Percentiles rank a stretch among this genome's conserved stretches.
Evolutionary conservation across 306 rosid genomes (phyloP).

Genomic region (Lathyrus aphaca): DNA sequence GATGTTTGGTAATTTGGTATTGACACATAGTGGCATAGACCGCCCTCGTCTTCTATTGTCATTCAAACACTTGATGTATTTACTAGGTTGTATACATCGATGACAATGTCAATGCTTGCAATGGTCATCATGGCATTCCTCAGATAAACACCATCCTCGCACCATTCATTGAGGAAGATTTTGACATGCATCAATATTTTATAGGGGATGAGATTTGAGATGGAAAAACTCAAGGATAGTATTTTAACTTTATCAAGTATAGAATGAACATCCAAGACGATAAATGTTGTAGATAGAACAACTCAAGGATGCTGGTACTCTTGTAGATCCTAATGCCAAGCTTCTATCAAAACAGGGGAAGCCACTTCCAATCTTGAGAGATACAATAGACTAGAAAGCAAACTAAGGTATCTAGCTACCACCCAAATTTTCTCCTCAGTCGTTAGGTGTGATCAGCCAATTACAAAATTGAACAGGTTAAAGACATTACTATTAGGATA

Average conservation of each 20-base stretch:
- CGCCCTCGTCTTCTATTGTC: neutral
- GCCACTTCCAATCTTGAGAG: neutral
- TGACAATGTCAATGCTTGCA: neutral
- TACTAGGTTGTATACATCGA: neutral
- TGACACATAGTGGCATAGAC: neutral
- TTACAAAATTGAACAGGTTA: neutral
- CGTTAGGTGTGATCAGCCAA: neutral
- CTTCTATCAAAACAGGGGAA: neutral
- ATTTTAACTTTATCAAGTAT: neutral
- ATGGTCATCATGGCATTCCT: neutral
- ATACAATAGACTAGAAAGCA: neutral
- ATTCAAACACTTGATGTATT: neutral
- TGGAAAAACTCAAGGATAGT: neutral
- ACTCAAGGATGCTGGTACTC: neutral
- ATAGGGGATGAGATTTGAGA: constrained; percentile 6
- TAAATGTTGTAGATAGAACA: neutral
- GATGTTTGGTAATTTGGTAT: too few relatives aligned
- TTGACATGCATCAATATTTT: neutral
- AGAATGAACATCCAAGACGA: constrained; percentile 2
- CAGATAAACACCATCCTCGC: neutral
- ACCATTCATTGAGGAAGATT: neutral
- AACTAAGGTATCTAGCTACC: neutral
- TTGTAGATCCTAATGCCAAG: constrained; percentile 5
- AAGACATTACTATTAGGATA: neutral
- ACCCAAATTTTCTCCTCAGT: neutral